Evolutionary conservation across 345 rosid species (phyloP), one percentile per base, ranked within the genome.

Genomic region (Ceriops decandra): DNA sequence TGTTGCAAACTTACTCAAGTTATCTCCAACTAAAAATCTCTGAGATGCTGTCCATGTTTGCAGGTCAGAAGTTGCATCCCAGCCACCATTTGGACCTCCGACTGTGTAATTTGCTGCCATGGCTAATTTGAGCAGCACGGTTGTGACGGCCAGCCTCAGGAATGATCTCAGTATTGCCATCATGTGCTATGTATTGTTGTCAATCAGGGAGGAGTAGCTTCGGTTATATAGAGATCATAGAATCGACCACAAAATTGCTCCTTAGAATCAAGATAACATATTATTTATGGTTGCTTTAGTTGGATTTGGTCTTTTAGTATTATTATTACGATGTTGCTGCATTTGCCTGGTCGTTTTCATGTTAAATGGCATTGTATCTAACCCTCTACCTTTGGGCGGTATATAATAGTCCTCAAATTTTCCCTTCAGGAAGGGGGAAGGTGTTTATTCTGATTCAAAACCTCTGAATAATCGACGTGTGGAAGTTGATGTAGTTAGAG

Each of bases 81-180:
- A 92, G 8, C 84, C 72, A 27, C 92, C 93, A 57, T 58, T 82
- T 26, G 88, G 63, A 57, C 84, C 88, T 42, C 98, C 98, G 17
- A 92, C 87, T 0, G 82, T 81, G 72, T 83, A 71, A 58, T 77
- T 83, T 24, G 83, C 82, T 52, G 95, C 95, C 75, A 74, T 54
- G 52, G 86, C 67, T 73, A 85, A 56, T 70, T 81, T 68, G 58
- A 86, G 58, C n/a, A 87, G 51, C 63, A 85, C 27, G 51, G 85
- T 83, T 1, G 74, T 36, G 1, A 80, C 49, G 15, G 77, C 81
- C 70, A 84, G 67, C 60, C 80, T 66, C 30, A 75, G 52, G 10
- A 77, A 33, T 42, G 30, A 57, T 32, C 65, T 65, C 51, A 28
- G 35, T 68, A 70, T 76, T 15, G 53, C 77, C 72, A 71, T 74